These are phyloP conservation scores for Boletus semigastroideus DNA, from an alignment of 1,284 basidiomycete species.

Conservation along the genomic window DNA sequence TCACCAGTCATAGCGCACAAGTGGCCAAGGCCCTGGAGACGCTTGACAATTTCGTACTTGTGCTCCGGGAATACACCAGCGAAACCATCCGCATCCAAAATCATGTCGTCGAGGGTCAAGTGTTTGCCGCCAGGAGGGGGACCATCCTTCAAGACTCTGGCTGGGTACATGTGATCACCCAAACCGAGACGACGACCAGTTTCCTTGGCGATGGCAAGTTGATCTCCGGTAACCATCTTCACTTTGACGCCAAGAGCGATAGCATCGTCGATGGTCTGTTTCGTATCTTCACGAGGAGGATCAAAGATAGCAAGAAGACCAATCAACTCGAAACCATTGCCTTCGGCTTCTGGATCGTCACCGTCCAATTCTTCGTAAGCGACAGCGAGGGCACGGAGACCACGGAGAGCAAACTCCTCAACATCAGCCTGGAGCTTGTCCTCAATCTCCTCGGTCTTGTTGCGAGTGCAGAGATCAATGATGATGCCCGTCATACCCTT, in stretches of 20 bases:
- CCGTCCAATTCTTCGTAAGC: slow-evolving; percentile 93
- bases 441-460: slow-evolving; percentile 93
- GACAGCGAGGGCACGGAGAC: slow-evolving; percentile 97
- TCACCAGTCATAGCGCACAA: slow-evolving; percentile 83
- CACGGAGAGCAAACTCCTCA: slow-evolving; percentile 92
- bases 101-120: slow-evolving; percentile 77
- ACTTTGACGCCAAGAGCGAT: slow-evolving; percentile 94
- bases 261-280: slow-evolving; percentile 98
- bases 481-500: slow-evolving; percentile 99
- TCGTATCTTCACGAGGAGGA: slow-evolving; percentile 96
- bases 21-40: slow-evolving; percentile 79
- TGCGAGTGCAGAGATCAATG: slow-evolving; percentile 93
- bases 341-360: slow-evolving; percentile 77
- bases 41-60: slow-evolving; percentile 85
- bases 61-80: slow-evolving; percentile 89
- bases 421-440: slow-evolving; percentile 92
- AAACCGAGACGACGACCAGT: slow-evolving; percentile 96
- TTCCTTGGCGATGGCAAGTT: slow-evolving; percentile 99
- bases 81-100: slow-evolving; percentile 76
- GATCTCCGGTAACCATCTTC: slow-evolving; percentile 99
- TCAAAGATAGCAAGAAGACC: slow-evolving; percentile 98
- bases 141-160: slow-evolving; percentile 82
- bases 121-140: slow-evolving; percentile 69
- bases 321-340: slow-evolving; percentile 96
- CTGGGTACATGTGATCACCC: slow-evolving; percentile 86